These are phyloP conservation scores for Candida awuae DNA, from an alignment of 805 yeast species.

Conservation along the genomic window DNA sequence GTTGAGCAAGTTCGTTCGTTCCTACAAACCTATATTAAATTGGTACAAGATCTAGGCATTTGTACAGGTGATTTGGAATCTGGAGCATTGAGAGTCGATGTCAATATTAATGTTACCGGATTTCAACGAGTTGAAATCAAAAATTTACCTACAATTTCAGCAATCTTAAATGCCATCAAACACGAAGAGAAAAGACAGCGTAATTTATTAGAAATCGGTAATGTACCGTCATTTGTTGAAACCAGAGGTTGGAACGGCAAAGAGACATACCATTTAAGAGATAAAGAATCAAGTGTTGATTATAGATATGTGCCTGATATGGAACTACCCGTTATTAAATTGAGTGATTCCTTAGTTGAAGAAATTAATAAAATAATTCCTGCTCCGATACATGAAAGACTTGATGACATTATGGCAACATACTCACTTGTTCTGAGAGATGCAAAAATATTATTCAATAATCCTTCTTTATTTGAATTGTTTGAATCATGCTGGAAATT, in stretches of 20 bases:
- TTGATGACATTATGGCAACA: conserved; percentile 42
- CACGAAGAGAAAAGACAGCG: conserved; percentile 71
- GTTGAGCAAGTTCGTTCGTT: conserved; percentile 67
- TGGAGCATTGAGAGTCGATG: conserved; percentile 94
- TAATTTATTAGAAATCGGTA: conserved; percentile 29
- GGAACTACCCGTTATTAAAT: conserved; percentile 57
- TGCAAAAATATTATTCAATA: conserved; percentile 58
- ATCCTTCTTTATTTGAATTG: conserved; percentile 41
- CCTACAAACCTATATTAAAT: conserved; percentile 68
- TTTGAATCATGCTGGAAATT: conserved; percentile 38
- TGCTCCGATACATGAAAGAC: conserved; percentile 50
- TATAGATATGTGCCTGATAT: conserved; percentile 94
- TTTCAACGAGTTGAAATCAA: conserved; percentile 80
- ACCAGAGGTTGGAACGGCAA: conserved; percentile 92
- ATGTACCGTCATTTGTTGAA: conserved; percentile 32
- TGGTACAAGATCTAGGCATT: conserved; percentile 59
- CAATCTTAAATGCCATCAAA: conserved; percentile 67
- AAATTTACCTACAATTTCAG: conserved; percentile 77
- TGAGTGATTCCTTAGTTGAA: conserved; percentile 38
- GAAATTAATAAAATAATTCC: conserved; percentile 40
- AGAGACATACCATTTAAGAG: conserved; percentile 57
- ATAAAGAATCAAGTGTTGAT: conserved; percentile 76
- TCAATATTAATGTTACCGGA: conserved; percentile 72
- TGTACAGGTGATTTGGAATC: conserved; percentile 89
- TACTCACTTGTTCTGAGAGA: conserved; percentile 60